These are phyloP conservation scores for Prunus davidiana DNA, from an alignment of 306 rosid genomes.

Conservation along the genomic window DNA sequence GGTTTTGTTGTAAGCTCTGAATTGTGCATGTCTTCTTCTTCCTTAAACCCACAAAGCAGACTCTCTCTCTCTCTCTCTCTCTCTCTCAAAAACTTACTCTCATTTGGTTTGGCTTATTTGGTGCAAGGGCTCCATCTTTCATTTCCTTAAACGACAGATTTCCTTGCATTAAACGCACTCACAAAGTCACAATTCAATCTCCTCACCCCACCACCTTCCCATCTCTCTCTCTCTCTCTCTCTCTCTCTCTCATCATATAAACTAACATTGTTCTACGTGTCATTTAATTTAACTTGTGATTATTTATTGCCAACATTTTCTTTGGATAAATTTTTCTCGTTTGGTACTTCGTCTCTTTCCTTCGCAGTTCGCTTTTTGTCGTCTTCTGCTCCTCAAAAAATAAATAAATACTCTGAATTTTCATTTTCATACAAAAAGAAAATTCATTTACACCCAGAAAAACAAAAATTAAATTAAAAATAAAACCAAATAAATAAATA, in stretches of 20 bases:
- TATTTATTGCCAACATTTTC: background rate
- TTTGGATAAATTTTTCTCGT: background rate
- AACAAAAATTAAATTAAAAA: background rate
- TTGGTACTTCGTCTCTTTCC: conserved; percentile 2
- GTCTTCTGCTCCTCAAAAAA: conserved; percentile 4
- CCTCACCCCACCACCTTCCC: conserved; percentile 15
- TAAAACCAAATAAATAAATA: background rate
- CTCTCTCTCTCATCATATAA: conserved; percentile 23
- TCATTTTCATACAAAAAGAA: too few species aligned
- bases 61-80: conserved; percentile 7
- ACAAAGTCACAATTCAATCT: conserved; percentile 4
- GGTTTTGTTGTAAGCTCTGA: conserved; percentile 16
- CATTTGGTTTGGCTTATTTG: conserved; percentile 2
- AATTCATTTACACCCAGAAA: too few species aligned
- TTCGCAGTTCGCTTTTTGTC: conserved; percentile 18
- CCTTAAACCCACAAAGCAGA: conserved; percentile 5
- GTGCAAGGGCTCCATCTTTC: conserved; percentile 33
- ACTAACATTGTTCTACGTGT: background rate
- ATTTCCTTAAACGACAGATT: conserved; percentile 9
- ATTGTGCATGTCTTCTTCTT: conserved; percentile 23
- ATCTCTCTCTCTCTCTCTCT: background rate
- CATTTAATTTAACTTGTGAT: background rate
- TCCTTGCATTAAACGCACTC: conserved; percentile 30
- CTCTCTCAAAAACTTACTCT: background rate
- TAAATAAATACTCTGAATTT: too few species aligned